Percentiles rank a stretch among this genome's conserved stretches.
phyloP scores from a whole-genome alignment of 208 protist genomes.

The Leishmania tropica region DNA sequence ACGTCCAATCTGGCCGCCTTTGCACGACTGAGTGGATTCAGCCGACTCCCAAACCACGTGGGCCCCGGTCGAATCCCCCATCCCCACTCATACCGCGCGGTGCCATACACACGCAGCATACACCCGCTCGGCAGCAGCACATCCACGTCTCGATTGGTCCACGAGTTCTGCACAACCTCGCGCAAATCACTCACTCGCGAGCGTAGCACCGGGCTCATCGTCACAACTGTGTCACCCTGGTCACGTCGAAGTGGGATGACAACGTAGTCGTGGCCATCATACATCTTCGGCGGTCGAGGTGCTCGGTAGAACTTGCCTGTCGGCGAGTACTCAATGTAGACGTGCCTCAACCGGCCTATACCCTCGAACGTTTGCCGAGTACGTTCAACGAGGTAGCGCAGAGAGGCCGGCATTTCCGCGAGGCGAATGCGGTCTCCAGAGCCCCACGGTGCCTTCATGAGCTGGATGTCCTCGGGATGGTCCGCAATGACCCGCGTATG shows the following conservation, averaged over 20 bases:
- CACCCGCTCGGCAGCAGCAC: conserved; percentile 52
- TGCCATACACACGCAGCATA: conserved; percentile 80
- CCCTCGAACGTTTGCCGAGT: conserved; percentile 46
- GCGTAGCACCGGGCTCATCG: conserved; percentile 73
- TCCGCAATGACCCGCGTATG: conserved; percentile 70
- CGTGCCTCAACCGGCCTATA: conserved; percentile 78
- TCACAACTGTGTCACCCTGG: conserved; percentile 56
- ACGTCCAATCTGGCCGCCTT: background rate
- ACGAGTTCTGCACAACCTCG: conserved; percentile 70
- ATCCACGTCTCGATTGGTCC: conserved; percentile 85
- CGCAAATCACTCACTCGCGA: conserved; percentile 52
- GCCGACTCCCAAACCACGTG: conserved; percentile 65
- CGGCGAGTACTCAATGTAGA: conserved; percentile 89
- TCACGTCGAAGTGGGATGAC: conserved; percentile 80
- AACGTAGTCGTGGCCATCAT: conserved; percentile 91
- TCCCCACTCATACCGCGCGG: conserved; percentile 82
- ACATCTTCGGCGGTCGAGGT: conserved; percentile 60
- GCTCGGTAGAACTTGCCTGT: conserved; percentile 66
- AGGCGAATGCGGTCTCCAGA: conserved; percentile 68
- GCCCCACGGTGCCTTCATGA: conserved; percentile 86
- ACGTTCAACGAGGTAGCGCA: conserved; percentile 66
- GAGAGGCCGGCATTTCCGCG: conserved; percentile 62
- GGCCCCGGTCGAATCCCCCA: conserved; percentile 76
- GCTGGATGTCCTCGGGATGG: conserved; percentile 81
- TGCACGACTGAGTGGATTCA: conserved; percentile 33